A percentile compares a stretch with the other conserved stretches of the same genome.
Conservation (phyloP, 2,329 filamentous ascomycete species). For the Pseudocercospora cruenta region DNA sequence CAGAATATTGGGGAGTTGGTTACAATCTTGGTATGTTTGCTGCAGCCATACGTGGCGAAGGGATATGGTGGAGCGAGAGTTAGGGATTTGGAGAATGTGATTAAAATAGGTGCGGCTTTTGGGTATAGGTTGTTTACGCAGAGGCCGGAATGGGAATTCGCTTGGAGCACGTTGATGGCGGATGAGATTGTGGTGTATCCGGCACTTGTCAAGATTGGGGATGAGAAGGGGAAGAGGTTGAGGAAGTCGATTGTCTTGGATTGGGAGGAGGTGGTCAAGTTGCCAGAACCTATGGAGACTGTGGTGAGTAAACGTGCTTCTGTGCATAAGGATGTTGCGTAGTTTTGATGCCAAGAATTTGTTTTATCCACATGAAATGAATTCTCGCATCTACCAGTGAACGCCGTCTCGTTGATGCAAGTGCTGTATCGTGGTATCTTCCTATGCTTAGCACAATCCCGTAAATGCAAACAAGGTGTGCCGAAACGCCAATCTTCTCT, state of each 20-base stretch:
- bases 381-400: background rate
- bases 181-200: conserved; percentile 28
- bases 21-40: conserved; percentile 13
- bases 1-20: conserved; percentile 20
- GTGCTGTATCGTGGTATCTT: conserved; percentile 23
- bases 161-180: conserved; percentile 21
- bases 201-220: conserved; percentile 24
- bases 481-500: conserved; percentile 6
- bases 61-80: conserved; percentile 21
- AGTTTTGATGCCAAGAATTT: background rate
- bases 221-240: conserved; percentile 22
- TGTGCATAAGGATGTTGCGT: background rate
- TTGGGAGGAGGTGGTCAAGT: conserved; percentile 16
- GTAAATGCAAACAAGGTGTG: conserved; percentile 19
- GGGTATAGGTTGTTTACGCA: conserved; percentile 27
- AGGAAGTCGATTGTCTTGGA: conserved; percentile 18
- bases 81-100: conserved; percentile 22
- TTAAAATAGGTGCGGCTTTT: conserved; percentile 22
- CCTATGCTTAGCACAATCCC: conserved; percentile 9
- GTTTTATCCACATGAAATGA: conserved; percentile 1
- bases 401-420: conserved; percentile 8
- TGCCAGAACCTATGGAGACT: conserved; percentile 5
- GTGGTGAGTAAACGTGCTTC: conserved; percentile 2
- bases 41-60: conserved; percentile 22
- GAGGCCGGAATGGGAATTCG: conserved; percentile 27